Percentiles rank a stretch among this genome's conserved stretches.
Conservation (phyloP, 352 stramenopile genomes). For the Pythium volutum region DNA sequence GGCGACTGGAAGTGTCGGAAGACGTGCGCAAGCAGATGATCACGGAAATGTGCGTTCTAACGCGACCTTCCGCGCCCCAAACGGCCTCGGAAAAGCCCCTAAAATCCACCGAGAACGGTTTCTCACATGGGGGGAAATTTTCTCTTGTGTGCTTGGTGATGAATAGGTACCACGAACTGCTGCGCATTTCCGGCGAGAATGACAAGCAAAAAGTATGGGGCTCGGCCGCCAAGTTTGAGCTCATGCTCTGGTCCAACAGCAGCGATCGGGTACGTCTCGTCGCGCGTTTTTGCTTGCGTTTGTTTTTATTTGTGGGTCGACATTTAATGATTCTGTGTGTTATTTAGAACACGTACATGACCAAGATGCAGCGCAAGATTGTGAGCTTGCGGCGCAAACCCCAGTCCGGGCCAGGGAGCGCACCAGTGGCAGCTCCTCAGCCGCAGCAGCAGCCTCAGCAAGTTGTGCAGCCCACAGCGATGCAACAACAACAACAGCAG, state of each 20-base stretch:
- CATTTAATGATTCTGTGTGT: too few species aligned
- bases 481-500: constrained; percentile 12
- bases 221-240: constrained; percentile 82
- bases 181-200: constrained; percentile 76
- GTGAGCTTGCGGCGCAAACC: constrained; percentile 75
- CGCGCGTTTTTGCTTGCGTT: too few species aligned
- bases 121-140: too few species aligned
- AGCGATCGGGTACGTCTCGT: constrained; percentile 45
- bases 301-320: too few species aligned
- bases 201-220: constrained; percentile 87
- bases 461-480: constrained; percentile 3
- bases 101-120: background rate
- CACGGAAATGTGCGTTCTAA: constrained; percentile 72
- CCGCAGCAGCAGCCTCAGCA: background rate
- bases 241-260: constrained; percentile 82
- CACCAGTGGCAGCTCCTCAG: background rate
- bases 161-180: constrained; percentile 85
- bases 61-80: background rate
- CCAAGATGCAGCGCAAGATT: constrained; percentile 81
- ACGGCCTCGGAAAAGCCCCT: constrained; percentile 1
- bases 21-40: constrained; percentile 87
- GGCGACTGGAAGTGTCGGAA: constrained; percentile 76
- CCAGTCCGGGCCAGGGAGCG: constrained; percentile 22
- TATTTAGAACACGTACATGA: constrained; percentile 72
- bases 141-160: too few species aligned